Evolutionary conservation across 768 basidiomycete species (phyloP).

Genomic region (Boletellus emodensis): DNA sequence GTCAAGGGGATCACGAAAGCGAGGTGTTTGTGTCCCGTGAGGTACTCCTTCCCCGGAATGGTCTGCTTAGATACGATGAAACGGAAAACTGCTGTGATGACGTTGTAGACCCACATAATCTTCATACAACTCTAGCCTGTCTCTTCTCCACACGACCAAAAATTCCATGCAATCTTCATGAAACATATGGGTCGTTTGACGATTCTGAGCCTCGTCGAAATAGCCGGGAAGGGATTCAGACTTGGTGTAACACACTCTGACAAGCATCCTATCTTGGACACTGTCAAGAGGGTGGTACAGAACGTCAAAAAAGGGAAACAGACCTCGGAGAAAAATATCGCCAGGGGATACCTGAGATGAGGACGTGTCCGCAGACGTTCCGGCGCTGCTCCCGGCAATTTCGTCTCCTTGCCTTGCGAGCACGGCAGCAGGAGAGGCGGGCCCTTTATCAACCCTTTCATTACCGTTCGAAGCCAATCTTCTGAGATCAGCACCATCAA

Average conservation of each 20-base stretch:
- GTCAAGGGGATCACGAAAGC: constrained; percentile 74
- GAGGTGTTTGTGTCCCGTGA: constrained; percentile 71
- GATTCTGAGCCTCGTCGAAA: constrained; percentile 69
- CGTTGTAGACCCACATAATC: constrained; percentile 63
- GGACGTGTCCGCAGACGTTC: constrained; percentile 39
- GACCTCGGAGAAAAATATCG: constrained; percentile 75
- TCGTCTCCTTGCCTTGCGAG: constrained; percentile 56
- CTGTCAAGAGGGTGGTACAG: constrained; percentile 12
- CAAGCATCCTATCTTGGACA: constrained; percentile 80
- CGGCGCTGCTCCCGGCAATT: constrained; percentile 61
- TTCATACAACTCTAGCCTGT: constrained; percentile 77
- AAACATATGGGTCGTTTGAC: constrained; percentile 54
- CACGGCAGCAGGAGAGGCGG: constrained; percentile 61
- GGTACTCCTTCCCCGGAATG: constrained; percentile 63
- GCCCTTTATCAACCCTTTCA: constrained; percentile 24
- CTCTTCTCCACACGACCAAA: constrained; percentile 79
- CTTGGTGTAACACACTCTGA: constrained; percentile 66
- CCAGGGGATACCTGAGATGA: constrained; percentile 33
- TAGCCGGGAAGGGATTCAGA: constrained; percentile 42
- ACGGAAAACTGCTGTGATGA: not conserved
- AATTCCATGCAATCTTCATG: constrained; percentile 78
- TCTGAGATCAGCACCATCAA: constrained; percentile 16
- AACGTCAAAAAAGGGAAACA: constrained; percentile 9
- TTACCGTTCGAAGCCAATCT: not conserved
- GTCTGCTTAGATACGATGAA: constrained; percentile 35